Base-by-base conservation (phyloP, 768 basidiomycete species). In the Russula lepida region DNA sequence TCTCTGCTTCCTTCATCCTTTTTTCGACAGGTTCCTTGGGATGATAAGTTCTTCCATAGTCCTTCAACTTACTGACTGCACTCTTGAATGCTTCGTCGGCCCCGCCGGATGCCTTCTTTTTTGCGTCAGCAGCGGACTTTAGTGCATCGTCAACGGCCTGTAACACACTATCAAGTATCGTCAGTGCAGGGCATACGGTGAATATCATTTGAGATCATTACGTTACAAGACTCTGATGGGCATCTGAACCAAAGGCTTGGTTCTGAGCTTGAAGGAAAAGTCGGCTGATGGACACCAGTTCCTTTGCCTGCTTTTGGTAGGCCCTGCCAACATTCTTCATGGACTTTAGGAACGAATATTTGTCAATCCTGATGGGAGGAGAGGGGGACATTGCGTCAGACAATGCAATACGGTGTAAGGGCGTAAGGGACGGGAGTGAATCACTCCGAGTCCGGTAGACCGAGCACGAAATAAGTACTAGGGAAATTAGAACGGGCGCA, bases 271-370 rank as follows among this genome's bases (percentile, higher is more conserved):
- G 39, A 11, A 56, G 41, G 32, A 61, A 61, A 9, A 8, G 6
- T 35, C 62, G 59, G 27, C 59, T 60, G 7, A 55, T 41, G 11
- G 52, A 54, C 15, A 54, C 39, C 17, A 60, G 19, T n/a, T 60
- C 59, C 30, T n/a, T 43, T 2, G 59, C 54, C n/a, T 43, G 54
- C 23, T 49, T 56, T 49, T 39, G n/a, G 30, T 60, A 56, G 9
- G 41, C 54, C 30, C 54, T 43, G n/a, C 59, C 59, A 41, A 60
- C 23, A 17, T 55, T 60, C 53, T 32, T 60, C 37, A 25, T 48
- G 11, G 54, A 43, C 52, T 49, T 59, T 1, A 53, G 23, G 32
- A 62, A 70, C 48, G 13, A 35, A 30, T 30, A 35, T 30, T 5
- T 30, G 13, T 17, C 56, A 28, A 4, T 2, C 21, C 19, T 6